Base-by-base conservation (phyloP, 2,329 filamentous ascomycete species). In the Coniella lustricola region DNA sequence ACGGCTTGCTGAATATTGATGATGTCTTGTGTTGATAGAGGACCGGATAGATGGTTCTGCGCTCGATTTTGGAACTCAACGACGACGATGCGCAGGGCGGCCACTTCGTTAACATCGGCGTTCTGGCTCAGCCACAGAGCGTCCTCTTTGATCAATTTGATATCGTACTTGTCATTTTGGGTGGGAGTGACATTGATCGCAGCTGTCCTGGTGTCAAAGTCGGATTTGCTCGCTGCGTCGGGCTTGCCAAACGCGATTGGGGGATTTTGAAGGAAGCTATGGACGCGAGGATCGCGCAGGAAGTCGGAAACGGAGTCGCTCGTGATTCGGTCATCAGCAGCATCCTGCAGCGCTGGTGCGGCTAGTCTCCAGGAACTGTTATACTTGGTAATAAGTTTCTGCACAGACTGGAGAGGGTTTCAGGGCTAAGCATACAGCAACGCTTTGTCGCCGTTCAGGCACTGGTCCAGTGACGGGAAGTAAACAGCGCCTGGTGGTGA, bases 381-480 rank as follows among this genome's bases (percentile, higher is more conserved):
- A 42, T 16, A 54, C 50, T 8, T 10, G 25, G 39, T 49, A 32
- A 42, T 36, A 44, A 44, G 32, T 39, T 50, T 43, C 37, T 12
- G 5, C 10, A 4, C 4, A 18, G 16, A 21, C 20, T 13, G 8
- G 16, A 13, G 21, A 9, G 2, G 16, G 14, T 9, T 14, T 16
- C 51, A 49, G 17, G 38, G 13, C 16, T 49, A 45, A 54, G 75
- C 83, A 65, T 76, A 95, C 86, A 95, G 77, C 61, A 96, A 75
- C 63, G 85, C 77, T 61, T 79, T 79, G 66, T 91, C 83, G 69
- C 88, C 87, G 60, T 80, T 84, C 61, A 97, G 77, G 70, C 88
- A 94, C 64, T 86, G 82, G 68, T 89, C 85, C 67, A 96, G 76
- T 62, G 89, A 81, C 62, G 90, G 88, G 62, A 94, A 86, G 71